Conservation (phyloP, 2,329 filamentous ascomycete species). For the Colletotrichum sp. region DNA sequence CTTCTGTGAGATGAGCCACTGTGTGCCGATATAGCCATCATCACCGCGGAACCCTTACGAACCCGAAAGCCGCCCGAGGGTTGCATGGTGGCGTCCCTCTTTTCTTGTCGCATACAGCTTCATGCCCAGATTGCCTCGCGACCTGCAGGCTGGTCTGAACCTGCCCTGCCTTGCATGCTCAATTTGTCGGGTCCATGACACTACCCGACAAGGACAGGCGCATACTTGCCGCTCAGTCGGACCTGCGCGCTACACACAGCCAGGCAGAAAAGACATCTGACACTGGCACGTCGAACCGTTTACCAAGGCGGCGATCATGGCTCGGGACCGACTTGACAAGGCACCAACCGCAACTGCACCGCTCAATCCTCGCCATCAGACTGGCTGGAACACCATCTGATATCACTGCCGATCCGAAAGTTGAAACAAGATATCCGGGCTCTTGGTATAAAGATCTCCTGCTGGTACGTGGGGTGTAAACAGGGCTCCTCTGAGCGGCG, state of each 20-base stretch:
- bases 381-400: constrained; percentile 12
- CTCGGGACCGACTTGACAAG: constrained; percentile 11
- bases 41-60: not conserved
- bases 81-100: constrained; percentile 6
- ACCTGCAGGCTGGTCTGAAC: constrained; percentile 9
- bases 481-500: not conserved
- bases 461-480: not conserved
- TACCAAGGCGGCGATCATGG: not conserved
- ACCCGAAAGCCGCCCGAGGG: constrained; percentile 14
- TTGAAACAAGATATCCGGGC: constrained; percentile 14
- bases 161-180: not conserved
- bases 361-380: constrained; percentile 13
- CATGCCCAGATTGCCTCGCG: not conserved
- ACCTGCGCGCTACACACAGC: not conserved
- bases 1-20: not conserved
- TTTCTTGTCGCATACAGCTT: not conserved
- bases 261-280: not conserved
- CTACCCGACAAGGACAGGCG: not conserved
- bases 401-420: not conserved
- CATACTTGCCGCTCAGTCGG: not conserved
- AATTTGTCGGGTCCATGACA: not conserved
- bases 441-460: constrained; percentile 13
- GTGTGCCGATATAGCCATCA: constrained; percentile 5
- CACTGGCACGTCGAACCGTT: not conserved
- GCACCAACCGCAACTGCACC: not conserved